phyloP scores from a whole-genome alignment of 768 basidiomycete genomes.

The Cystoderma amianthinum region DNA sequence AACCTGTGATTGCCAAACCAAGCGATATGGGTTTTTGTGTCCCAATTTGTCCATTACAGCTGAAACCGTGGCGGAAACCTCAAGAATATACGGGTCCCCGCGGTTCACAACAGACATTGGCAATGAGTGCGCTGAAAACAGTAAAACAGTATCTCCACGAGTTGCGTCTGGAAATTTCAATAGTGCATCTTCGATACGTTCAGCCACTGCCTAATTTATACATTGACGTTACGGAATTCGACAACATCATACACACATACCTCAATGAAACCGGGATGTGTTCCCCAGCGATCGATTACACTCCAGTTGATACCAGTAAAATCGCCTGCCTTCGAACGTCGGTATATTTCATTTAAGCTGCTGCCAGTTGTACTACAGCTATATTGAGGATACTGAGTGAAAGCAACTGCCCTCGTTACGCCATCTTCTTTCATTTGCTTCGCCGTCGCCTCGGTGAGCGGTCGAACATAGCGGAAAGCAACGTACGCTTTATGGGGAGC shows the following conservation, averaged over 20 bases:
- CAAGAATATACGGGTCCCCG: conserved; percentile 93
- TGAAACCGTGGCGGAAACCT: conserved; percentile 90
- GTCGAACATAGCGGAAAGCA: conserved; percentile 90
- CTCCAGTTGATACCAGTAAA: conserved; percentile 82
- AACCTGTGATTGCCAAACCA: conserved; percentile 98
- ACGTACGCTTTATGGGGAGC: conserved; percentile 96
- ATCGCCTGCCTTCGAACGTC: conserved; percentile 54
- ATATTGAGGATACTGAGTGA: conserved; percentile 99
- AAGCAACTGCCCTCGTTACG: conserved; percentile 88
- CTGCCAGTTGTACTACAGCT: conserved; percentile 98
- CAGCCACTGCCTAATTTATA: conserved; percentile 72
- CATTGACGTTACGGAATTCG: not conserved
- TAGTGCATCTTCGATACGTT: conserved; percentile 80
- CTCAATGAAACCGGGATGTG: conserved; percentile 91
- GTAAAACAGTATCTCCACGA: conserved; percentile 70
- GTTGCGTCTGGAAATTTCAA: conserved; percentile 66
- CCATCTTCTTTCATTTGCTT: conserved; percentile 85
- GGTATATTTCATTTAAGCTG: conserved; percentile 88
- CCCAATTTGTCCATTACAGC: conserved; percentile 88
- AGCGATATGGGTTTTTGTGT: conserved; percentile 79
- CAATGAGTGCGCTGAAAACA: conserved; percentile 96
- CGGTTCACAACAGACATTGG: conserved; percentile 99
- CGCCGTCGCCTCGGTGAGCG: conserved; percentile 79
- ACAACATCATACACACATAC: conserved; percentile 31
- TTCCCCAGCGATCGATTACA: conserved; percentile 97